These are phyloP conservation scores for Aspergillus fructus DNA, from an alignment of 2,329 filamentous ascomycete species.

Conservation along the genomic window DNA sequence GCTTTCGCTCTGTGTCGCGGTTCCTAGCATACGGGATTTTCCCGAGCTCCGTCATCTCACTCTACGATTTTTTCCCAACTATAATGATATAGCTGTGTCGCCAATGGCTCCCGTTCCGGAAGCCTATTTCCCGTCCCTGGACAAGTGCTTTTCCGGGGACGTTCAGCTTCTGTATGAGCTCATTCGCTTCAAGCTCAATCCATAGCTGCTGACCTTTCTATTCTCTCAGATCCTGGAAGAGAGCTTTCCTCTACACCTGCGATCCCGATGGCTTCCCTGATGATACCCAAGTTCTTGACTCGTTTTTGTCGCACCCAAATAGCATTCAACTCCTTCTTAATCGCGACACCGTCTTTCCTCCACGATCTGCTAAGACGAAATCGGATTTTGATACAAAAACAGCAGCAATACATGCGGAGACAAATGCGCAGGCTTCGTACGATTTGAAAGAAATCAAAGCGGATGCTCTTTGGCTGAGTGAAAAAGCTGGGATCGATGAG, in stretches of 20 bases:
- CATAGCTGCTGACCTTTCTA: conserved; percentile 21
- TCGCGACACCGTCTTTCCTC: conserved; percentile 67
- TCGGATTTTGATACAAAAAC: conserved; percentile 79
- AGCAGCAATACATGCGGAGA: conserved; percentile 79
- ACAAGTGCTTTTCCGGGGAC: conserved; percentile 80
- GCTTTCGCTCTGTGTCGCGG: conserved; percentile 17
- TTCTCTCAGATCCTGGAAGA: conserved; percentile 58
- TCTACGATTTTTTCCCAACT: conserved; percentile 18
- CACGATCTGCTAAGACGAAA: conserved; percentile 63
- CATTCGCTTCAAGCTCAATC: not conserved
- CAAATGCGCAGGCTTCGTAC: conserved; percentile 64
- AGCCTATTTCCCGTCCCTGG: conserved; percentile 79
- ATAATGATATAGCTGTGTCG: conserved; percentile 43
- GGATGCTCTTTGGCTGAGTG: conserved; percentile 83
- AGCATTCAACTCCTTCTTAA: conserved; percentile 67
- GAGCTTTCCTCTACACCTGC: conserved; percentile 54
- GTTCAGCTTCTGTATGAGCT: conserved; percentile 68
- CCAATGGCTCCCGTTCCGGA: conserved; percentile 70
- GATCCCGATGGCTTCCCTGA: conserved; percentile 44
- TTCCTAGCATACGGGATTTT: conserved; percentile 7
- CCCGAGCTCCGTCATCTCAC: conserved; percentile 4
- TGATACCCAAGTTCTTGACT: conserved; percentile 58
- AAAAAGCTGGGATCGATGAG: conserved; percentile 74
- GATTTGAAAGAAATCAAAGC: conserved; percentile 78
- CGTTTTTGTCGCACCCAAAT: conserved; percentile 70